Base-by-base conservation (phyloP, 345 rosid genomes). In the Populus nigra region DNA sequence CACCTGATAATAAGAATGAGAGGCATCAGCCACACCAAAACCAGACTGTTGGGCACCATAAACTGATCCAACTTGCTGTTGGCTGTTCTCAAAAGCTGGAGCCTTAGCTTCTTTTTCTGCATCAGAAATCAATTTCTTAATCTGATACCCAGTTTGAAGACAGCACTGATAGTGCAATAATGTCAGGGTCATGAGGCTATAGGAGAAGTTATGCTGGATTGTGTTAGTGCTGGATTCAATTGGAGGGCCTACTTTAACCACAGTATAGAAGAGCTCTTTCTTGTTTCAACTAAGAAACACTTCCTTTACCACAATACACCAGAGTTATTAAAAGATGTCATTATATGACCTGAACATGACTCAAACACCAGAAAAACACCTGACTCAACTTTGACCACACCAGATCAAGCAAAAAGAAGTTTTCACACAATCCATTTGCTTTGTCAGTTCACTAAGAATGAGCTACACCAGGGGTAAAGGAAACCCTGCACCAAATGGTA, bases 61-160 rank as follows among this genome's bases (percentile, higher is more conserved):
- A 53, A 76, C 73, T 27, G 74, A 36, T 65, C 77, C 87, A 71
- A 70, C 67, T 73, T 77, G 86, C 62, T 74, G 78, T 79, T 87
- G 89, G 80, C 87, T 82, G 78, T 78, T 82, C 27, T 74, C 88
- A 75, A 75, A 83, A 85, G 82, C 80, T 36, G 76, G 47, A 63
- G 82, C 23, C 50, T 76, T 76, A 62, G 88, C 81, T 82, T 88
- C 97, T 84, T 80, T 89, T 77, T 84, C 94, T 90, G 88, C 80
- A 68, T 41, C 65, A 73, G 38, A 76, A 74, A 71, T 68, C 47
- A 47, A 23, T 59, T 62, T 27, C 9, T 43, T 75, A n/a, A 74
- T 43, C 50, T 27, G 39, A 73, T 25, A 50, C 38, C 31, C 13
- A 41, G 17, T 53, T 35, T 17, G 43, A 39, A 74, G 71, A 70